Conservation (phyloP, 2,329 filamentous ascomycete species). For the Kalaharituber pfeilii region DNA sequence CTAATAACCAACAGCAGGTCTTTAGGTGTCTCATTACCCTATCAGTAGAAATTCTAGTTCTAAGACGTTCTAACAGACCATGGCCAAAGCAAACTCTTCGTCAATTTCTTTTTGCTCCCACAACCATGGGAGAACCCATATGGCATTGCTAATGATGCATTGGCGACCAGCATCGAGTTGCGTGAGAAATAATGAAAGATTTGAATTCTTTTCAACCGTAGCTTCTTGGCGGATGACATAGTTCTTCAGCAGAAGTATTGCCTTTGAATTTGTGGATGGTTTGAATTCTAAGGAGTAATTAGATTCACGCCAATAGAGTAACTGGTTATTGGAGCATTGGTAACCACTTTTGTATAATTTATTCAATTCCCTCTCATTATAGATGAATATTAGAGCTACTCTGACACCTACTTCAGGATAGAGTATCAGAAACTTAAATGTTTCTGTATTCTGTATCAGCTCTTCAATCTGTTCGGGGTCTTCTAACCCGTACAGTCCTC, state of each 20-base stretch:
- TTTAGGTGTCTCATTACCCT: background rate
- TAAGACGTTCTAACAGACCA: constrained; percentile 3
- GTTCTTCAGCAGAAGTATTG: constrained; percentile 10
- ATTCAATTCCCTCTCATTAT: constrained; percentile 12
- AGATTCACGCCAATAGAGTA: too few relatives aligned
- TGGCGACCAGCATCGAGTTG: constrained; percentile 2
- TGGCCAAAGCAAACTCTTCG: constrained; percentile 10
- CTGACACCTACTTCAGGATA: constrained; percentile 14
- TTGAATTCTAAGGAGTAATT: constrained; percentile 10
- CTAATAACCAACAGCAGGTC: background rate
- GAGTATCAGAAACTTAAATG: constrained; percentile 5
- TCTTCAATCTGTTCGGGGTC: constrained; percentile 7
- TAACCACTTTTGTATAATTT: background rate
- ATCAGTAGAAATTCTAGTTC: background rate
- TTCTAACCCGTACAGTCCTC: constrained; percentile 4
- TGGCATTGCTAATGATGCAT: constrained; percentile 11
- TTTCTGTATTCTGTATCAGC: constrained; percentile 13
- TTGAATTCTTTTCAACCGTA: too few relatives aligned
- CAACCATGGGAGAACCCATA: constrained; percentile 17
- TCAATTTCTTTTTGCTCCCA: constrained; percentile 12
- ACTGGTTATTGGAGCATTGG: background rate
- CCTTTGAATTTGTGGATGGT: constrained; percentile 13
- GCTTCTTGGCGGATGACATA: constrained; percentile 4
- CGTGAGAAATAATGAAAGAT: too few relatives aligned
- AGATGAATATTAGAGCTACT: constrained; percentile 13